These are phyloP conservation scores for Umbelopsis sp. DNA, from an alignment of 371 early-diverging fungal species.

Conservation along the genomic window DNA sequence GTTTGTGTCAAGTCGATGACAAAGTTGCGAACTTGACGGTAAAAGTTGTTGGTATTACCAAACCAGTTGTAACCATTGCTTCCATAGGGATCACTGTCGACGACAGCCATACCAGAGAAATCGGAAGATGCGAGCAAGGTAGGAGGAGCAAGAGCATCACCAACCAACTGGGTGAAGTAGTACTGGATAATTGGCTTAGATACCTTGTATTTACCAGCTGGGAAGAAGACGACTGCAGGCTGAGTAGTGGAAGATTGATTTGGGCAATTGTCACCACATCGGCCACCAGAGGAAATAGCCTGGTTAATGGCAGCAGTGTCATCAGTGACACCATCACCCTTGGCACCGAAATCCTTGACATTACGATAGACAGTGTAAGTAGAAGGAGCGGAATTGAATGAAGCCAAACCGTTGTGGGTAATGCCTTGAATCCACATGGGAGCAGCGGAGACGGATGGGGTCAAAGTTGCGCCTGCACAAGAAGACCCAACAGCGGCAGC, in stretches of 20 bases:
- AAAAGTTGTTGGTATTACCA: slow-evolving; percentile 34
- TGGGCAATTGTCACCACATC: slow-evolving; percentile 30
- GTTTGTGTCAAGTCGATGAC: slow-evolving; percentile 24
- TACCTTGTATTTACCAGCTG: slow-evolving; percentile 31
- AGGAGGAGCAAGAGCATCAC: slow-evolving; percentile 28
- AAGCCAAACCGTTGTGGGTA: slow-evolving; percentile 15
- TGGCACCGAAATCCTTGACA: slow-evolving; percentile 31
- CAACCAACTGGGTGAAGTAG: slow-evolving; percentile 34
- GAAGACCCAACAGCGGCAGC: slow-evolving; percentile 1
- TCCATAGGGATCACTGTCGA: slow-evolving; percentile 32
- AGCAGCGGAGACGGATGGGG: slow-evolving; percentile 2
- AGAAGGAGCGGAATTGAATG: slow-evolving; percentile 20
- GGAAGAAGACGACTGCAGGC: slow-evolving; percentile 32
- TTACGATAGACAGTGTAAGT: slow-evolving; percentile 28
- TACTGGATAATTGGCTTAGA: slow-evolving; percentile 26
- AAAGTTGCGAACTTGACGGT: slow-evolving; percentile 31
- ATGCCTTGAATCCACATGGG: slow-evolving; percentile 18
- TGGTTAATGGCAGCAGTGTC: slow-evolving; percentile 38
- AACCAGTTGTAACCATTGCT: slow-evolving; percentile 26
- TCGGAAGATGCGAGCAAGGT: slow-evolving; percentile 28
- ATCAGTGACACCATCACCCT: slow-evolving; percentile 37
- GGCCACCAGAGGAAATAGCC: slow-evolving; percentile 28
- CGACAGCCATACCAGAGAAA: slow-evolving; percentile 27
- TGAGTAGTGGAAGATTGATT: slow-evolving; percentile 25
- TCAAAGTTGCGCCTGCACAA: not conserved